Evolutionary conservation across 2,329 filamentous ascomycete species (phyloP), one percentile per base, ranked within the genome.

Genomic region (Rosellinia necatrix): DNA sequence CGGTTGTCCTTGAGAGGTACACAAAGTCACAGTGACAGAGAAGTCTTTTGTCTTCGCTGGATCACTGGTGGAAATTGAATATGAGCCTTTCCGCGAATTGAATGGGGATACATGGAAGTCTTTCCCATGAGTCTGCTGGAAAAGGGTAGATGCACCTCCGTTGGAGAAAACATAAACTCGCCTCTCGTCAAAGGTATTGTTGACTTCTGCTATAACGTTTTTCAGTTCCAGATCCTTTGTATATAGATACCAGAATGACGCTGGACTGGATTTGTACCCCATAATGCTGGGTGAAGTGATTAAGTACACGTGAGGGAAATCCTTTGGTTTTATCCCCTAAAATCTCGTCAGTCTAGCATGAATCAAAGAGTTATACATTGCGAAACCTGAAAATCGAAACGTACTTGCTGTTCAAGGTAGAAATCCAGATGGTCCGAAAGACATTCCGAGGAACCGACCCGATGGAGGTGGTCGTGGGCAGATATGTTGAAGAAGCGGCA

Each of bases 181-280:
- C 8, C 19, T 3, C 15, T 46, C 43, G 2, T 24, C 12, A 19
- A 46, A 46, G 17, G 43, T 46, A 10, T 46, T 46, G 10, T 46
- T 46, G 8, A 46, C 43, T 7, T 46, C 43, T 4, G 43, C 43
- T 5, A 46, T 22, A 7, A 46, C 29, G 13, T 46, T 22, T 9
- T 2, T 5, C 8, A 46, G 43, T 2, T 3, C 10, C 7, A 34
- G 9, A 35, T 46, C 17, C 1, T 3, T 7, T 32, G 43, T 46
- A 22, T 46, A 46, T n/a, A 34, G 30, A 35, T 46, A 46, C 43
- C 43, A 46, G 9, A 46, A 46, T 3, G 43, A 46, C 4, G 43
- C 43, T 1, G 43, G 43, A 13, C 29, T 46, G 29, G 35, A 46
- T 7, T 5, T 12, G 10, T 34, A 46, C 12, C 9, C 15, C 2